A percentile compares a stretch with the other conserved stretches of the same genome.
Evolutionary conservation across 768 basidiomycete species (phyloP).

Genomic region (Russula ochroleuca): DNA sequence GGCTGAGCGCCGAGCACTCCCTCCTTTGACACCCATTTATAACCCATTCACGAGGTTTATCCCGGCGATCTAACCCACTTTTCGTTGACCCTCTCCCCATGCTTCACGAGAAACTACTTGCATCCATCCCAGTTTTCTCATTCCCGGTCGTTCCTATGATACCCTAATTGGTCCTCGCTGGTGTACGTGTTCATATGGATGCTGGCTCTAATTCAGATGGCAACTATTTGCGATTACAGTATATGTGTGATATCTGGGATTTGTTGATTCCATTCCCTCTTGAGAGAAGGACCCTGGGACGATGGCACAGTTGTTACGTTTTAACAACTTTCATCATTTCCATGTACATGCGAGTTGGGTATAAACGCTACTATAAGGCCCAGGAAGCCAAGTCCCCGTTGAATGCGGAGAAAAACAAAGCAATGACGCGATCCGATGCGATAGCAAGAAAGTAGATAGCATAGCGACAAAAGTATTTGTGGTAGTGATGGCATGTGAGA

Average conservation of each 20-base stretch:
- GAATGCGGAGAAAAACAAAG: not conserved
- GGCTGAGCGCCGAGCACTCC: constrained; percentile 36
- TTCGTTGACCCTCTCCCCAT: not conserved
- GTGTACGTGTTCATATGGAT: constrained; percentile 19
- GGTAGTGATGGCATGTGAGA: not conserved
- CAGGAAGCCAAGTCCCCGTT: not conserved
- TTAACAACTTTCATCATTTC: not conserved
- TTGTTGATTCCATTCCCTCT: no score
- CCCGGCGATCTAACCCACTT: constrained; percentile 18
- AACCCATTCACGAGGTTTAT: constrained; percentile 19
- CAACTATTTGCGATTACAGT: not conserved
- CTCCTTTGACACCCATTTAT: not conserved
- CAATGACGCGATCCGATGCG: not conserved
- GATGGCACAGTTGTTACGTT: not conserved
- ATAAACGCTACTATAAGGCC: not conserved
- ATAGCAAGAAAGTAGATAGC: not conserved
- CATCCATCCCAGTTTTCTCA: not conserved
- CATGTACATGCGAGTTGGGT: not conserved
- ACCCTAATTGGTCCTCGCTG: constrained; percentile 22
- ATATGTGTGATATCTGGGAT: not conserved
- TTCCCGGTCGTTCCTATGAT: constrained; percentile 21
- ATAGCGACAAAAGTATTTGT: not conserved
- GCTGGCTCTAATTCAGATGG: constrained; percentile 20
- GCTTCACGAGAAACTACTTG: not conserved
- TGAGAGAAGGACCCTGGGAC: not conserved